phyloP scores from a whole-genome alignment of 2,329 filamentous ascomycete species.

The Fusarium sarcochroum region DNA sequence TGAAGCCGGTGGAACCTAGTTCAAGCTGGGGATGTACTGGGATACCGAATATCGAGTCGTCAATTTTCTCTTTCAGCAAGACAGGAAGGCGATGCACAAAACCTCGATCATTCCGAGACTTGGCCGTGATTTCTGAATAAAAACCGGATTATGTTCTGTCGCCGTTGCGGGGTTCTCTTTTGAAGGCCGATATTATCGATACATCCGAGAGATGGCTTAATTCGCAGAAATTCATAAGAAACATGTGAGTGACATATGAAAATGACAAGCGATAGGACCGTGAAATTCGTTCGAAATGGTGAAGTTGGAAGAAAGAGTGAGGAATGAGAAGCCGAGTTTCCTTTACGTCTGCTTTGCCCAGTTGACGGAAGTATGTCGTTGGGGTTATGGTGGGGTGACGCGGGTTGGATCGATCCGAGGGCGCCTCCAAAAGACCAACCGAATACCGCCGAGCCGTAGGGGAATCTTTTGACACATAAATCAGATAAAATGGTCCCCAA shows the following conservation, averaged over 20 bases:
- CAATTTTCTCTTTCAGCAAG: background rate
- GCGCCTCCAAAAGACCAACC: slow-evolving; percentile 19
- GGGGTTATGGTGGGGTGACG: slow-evolving; percentile 42
- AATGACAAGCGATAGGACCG: background rate
- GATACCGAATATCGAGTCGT: background rate
- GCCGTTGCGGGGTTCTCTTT: slow-evolving; percentile 21
- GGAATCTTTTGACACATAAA: slow-evolving; percentile 7
- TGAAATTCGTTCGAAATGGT: background rate
- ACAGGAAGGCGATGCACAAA: background rate
- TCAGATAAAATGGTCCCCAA: background rate
- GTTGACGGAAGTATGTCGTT: slow-evolving; percentile 34
- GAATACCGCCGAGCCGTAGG: slow-evolving; percentile 14
- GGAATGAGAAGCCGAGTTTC: slow-evolving; percentile 10
- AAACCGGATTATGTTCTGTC: background rate
- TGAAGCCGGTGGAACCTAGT: background rate
- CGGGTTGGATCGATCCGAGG: slow-evolving; percentile 35
- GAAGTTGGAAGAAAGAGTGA: background rate
- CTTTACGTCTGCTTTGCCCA: slow-evolving; percentile 4
- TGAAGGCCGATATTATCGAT: background rate
- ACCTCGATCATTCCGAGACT: background rate
- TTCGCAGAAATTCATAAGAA: background rate
- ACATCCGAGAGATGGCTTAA: background rate
- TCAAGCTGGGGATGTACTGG: background rate
- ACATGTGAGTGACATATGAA: background rate
- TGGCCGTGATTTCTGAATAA: background rate